These are phyloP conservation scores for Protomyces gravidus DNA, from an alignment of 1,139 yeast genomes.

Conservation along the genomic window DNA sequence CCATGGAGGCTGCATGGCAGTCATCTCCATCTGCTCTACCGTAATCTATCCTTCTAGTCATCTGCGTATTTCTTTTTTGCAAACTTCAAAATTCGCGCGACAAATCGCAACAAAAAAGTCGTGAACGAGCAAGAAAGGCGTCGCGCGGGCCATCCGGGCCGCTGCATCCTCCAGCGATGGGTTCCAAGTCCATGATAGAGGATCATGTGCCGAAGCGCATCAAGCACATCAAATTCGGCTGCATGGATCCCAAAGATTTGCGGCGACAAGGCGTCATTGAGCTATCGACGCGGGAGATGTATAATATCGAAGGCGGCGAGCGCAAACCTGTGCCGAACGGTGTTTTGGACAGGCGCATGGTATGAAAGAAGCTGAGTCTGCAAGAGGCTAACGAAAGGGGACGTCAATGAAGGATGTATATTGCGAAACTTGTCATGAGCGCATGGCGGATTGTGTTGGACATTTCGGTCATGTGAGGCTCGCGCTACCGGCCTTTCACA, in stretches of 20 bases:
- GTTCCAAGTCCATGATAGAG: slow-evolving; percentile 27
- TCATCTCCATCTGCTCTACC: too few species aligned
- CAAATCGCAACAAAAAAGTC: too few species aligned
- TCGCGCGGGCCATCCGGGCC: too few species aligned
- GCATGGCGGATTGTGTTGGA: slow-evolving; percentile 92
- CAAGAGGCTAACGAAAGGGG: slow-evolving; percentile 47
- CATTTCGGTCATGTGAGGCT: slow-evolving; percentile 93
- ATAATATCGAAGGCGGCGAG: slow-evolving; percentile 75
- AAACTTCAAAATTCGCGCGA: too few species aligned
- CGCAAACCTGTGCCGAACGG: slow-evolving; percentile 75
- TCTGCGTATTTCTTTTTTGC: too few species aligned
- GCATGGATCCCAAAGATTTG: slow-evolving; percentile 83
- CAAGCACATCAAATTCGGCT: slow-evolving; percentile 87
- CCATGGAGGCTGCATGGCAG: neutral
- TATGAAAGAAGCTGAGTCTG: slow-evolving; percentile 32
- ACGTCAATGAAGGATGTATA: slow-evolving; percentile 78
- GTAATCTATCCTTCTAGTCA: too few species aligned
- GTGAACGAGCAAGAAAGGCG: too few species aligned
- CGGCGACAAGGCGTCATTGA: slow-evolving; percentile 93
- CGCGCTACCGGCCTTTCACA: slow-evolving; percentile 94
- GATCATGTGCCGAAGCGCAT: slow-evolving; percentile 31
- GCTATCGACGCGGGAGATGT: slow-evolving; percentile 83
- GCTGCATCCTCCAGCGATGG: slow-evolving; percentile 1
- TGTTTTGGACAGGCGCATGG: slow-evolving; percentile 84
- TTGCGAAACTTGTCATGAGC: slow-evolving; percentile 89